These are phyloP conservation scores for Fraxinus ornus DNA, from an alignment of 305 asterid species.

Conservation along the genomic window DNA sequence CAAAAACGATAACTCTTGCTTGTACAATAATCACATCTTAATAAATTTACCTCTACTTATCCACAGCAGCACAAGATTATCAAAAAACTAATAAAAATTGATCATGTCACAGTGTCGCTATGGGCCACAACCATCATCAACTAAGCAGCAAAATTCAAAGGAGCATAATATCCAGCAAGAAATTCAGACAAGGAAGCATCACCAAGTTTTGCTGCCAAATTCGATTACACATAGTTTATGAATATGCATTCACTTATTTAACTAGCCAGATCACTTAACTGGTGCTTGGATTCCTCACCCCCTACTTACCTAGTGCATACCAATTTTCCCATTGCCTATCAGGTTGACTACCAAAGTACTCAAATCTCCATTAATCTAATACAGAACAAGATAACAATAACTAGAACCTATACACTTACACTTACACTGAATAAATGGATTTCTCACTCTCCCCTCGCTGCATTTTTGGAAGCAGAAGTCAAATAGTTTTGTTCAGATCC, in stretches of 20 bases:
- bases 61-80: background rate
- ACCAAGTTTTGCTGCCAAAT: background rate
- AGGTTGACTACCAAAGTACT: background rate
- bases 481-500: background rate
- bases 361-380: background rate
- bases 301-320: background rate
- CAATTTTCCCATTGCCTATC: background rate
- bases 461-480: background rate
- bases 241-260: background rate
- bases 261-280: background rate
- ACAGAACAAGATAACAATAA: background rate
- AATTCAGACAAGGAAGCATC: background rate
- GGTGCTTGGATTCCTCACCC: background rate
- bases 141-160: background rate
- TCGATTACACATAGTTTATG: background rate
- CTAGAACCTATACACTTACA: background rate
- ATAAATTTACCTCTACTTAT: background rate
- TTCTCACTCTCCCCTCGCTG: background rate
- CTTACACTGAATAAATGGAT: background rate
- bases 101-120: background rate
- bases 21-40: background rate
- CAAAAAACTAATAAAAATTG: background rate
- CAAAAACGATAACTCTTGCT: slow-evolving; percentile 2
- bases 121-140: background rate
- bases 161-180: background rate